These are phyloP conservation scores for Yamadazyma paraphyllophila DNA, from an alignment of 805 yeast species.

Conservation along the genomic window DNA sequence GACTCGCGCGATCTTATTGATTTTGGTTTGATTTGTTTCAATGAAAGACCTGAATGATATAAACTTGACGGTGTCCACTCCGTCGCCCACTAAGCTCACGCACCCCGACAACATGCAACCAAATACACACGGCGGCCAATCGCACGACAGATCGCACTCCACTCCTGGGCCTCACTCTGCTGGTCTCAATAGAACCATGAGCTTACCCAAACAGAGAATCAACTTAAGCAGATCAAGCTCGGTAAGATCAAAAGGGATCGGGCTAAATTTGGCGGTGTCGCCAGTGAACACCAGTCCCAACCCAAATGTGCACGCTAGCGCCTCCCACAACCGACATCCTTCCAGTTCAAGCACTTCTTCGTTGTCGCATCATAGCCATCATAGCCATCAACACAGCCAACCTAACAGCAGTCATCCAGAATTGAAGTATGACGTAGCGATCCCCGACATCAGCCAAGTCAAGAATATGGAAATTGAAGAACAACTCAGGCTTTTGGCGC, in stretches of 20 bases:
- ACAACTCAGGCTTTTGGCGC: slow-evolving; percentile 58
- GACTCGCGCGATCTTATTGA: neutral
- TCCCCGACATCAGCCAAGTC: slow-evolving; percentile 32
- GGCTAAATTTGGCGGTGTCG: slow-evolving; percentile 30
- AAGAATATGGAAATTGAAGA: slow-evolving; percentile 44
- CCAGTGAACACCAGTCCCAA: slow-evolving; percentile 17
- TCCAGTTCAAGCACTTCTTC: neutral
- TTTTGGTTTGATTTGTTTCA: neutral
- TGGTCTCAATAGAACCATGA: neutral
- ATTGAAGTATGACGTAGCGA: slow-evolving; percentile 25
- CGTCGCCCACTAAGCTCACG: slow-evolving; percentile 10
- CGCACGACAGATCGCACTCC: neutral
- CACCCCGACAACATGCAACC: neutral
- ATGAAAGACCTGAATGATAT: neutral
- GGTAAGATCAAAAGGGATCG: slow-evolving; percentile 29
- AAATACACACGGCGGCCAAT: neutral
- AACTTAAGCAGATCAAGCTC: slow-evolving; percentile 7
- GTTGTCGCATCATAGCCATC: no score
- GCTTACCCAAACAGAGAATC: neutral
- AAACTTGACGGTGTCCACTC: slow-evolving; percentile 4
- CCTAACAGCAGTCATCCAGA: slow-evolving; percentile 12
- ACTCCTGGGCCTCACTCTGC: neutral
- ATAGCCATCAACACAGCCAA: neutral
- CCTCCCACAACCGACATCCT: neutral
- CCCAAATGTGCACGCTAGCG: neutral